phyloP scores from a whole-genome alignment of 1,139 yeast species.

The Zhuliangozyma parablackwelliae region DNA sequence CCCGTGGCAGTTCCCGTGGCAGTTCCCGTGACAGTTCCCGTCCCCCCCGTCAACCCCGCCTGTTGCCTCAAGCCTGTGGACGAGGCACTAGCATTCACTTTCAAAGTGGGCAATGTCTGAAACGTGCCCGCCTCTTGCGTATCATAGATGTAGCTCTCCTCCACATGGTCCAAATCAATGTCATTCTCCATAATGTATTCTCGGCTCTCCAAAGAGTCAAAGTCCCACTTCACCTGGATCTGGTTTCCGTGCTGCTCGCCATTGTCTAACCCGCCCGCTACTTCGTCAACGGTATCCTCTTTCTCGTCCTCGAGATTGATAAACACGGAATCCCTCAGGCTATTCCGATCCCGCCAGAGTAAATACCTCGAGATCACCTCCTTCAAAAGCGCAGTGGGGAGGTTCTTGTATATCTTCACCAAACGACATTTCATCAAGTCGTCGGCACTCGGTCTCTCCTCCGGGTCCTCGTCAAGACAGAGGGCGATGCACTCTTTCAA shows the following conservation, averaged over 20 bases:
- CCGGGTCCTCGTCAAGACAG: conserved; percentile 91
- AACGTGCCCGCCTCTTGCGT: conserved; percentile 11
- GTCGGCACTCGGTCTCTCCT: conserved; percentile 83
- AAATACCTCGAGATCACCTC: conserved; percentile 80
- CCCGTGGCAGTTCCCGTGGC: neutral
- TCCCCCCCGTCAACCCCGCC: too few relatives aligned
- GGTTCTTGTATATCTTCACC: conserved; percentile 55
- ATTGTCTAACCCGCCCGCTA: conserved; percentile 8
- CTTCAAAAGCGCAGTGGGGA: conserved; percentile 58
- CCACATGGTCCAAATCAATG: conserved; percentile 37
- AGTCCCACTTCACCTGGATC: conserved; percentile 82
- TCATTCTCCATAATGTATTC: conserved; percentile 71
- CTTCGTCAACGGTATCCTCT: conserved; percentile 12
- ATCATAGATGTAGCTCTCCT: conserved; percentile 20
- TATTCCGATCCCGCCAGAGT: conserved; percentile 67
- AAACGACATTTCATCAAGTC: conserved; percentile 74
- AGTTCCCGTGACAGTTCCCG: neutral
- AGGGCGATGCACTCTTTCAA: conserved; percentile 87
- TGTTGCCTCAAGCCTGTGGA: too few relatives aligned
- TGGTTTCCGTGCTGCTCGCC: conserved; percentile 23
- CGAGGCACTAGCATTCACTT: conserved; percentile 10
- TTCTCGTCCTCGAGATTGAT: conserved; percentile 31
- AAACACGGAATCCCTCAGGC: conserved; percentile 47
- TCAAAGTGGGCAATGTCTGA: conserved; percentile 27
- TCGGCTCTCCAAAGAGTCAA: conserved; percentile 68